Base-by-base conservation (phyloP, 176 grass and related monocot species). In the Triticum dicoccoides region DNA sequence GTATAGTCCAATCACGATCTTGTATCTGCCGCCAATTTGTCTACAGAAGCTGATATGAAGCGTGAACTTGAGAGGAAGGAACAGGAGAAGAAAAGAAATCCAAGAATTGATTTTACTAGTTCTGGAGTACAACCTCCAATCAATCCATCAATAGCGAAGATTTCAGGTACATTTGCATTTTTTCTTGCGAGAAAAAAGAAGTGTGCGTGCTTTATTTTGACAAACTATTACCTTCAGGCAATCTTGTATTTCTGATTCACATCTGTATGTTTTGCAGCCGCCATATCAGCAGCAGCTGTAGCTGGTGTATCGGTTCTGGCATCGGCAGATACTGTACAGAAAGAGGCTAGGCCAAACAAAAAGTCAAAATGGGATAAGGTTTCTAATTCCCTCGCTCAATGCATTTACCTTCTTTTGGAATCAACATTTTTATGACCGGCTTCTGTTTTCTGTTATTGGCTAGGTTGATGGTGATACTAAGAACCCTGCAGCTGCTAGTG, bases 361-460 rank as follows among this genome's bases (percentile, higher is more conserved):
- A 97, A 99, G 76, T 92, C 97, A 52, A 99, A 99, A 91, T 99
- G 97, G 97, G 97, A 99, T 91, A 99, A 99, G 97, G 94, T 99
- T 72, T 65, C 79, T 30, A 71, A 84, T 69, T 77, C 15, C 72
- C 82, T 9, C 51, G 5, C 9, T 37, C 86, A 27, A 35, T 42
- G 25, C 59, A 67, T 52, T 47, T 83, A 71, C 44, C 4, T 42
- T 70, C 13, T 54, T 89, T 76, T 78, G 17, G 12, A 80, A 18
- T 82, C 24, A 78, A 87, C 13, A 79, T 89, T n/a, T 52, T 85
- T 41, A 52, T 67, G 12, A n/a, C 38, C 71, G 61, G 68, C 71
- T 54, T 67, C 8, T 85, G 58, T 52, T 84, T 87, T 41, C 24
- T 87, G 30, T 68, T 64, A 78, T 87, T 84, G 74, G 38, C 49